Evolutionary conservation across 164 flowering plant species (phyloP).

Genomic region (Liquidambar formosana): DNA sequence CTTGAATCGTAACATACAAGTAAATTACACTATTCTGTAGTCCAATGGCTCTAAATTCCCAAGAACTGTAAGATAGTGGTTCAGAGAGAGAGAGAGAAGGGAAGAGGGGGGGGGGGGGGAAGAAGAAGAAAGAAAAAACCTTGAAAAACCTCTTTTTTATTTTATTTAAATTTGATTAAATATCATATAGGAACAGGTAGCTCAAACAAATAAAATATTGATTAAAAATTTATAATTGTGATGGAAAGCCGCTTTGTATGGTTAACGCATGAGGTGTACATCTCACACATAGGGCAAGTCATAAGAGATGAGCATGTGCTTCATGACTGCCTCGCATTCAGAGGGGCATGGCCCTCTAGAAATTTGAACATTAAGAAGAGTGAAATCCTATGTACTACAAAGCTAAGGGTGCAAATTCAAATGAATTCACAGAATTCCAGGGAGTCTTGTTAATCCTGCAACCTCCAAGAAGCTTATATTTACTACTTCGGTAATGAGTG

Average conservation of each 20-base stretch:
- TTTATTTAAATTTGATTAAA: too few species aligned
- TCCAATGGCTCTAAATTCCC: too few species aligned
- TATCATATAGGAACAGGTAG: too few species aligned
- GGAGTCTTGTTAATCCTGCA: not conserved
- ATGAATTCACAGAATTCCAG: not conserved
- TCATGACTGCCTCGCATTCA: too few species aligned
- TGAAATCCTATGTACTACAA: not conserved
- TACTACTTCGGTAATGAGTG: not conserved
- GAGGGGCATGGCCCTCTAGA: not conserved
- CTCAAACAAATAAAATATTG: too few species aligned
- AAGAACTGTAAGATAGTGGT: too few species aligned
- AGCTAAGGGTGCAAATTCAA: not conserved
- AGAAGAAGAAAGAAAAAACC: too few species aligned
- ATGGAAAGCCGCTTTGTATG: not conserved
- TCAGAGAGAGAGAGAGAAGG: too few species aligned
- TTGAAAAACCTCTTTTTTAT: too few species aligned
- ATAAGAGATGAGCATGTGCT: not conserved
- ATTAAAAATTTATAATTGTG: not conserved
- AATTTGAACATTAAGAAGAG: not conserved
- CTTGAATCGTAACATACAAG: too few species aligned
- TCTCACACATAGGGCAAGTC: not conserved
- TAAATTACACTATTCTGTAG: too few species aligned
- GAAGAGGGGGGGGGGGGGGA: too few species aligned
- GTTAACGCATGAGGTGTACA: not conserved
- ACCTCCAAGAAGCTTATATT: not conserved